Conservation (phyloP, 768 basidiomycete species). For the Boletus bicolor region DNA sequence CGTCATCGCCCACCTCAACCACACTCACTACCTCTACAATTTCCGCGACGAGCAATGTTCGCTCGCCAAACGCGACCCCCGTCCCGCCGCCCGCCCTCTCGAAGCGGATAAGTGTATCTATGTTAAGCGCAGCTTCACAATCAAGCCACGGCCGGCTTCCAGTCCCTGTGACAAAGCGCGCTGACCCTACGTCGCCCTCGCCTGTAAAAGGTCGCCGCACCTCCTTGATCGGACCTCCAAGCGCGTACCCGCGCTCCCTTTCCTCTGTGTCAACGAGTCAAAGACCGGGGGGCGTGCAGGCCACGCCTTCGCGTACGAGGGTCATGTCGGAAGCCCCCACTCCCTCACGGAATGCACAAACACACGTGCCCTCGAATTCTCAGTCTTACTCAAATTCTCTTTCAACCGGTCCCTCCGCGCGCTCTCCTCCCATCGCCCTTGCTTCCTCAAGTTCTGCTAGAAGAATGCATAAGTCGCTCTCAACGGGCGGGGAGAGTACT, state of each 20-base stretch:
- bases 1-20: conserved; percentile 24
- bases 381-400: conserved; percentile 27
- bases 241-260: conserved; percentile 22
- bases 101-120: conserved; percentile 39
- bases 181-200: conserved; percentile 26
- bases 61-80: conserved; percentile 53
- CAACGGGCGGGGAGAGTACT: conserved; percentile 16
- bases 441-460: conserved; percentile 41
- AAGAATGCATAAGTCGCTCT: conserved; percentile 27
- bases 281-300: conserved; percentile 24
- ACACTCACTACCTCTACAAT: conserved; percentile 27
- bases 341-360: conserved; percentile 24
- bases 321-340: conserved; percentile 43
- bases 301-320: conserved; percentile 39
- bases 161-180: conserved; percentile 33
- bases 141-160: conserved; percentile 36
- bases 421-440: conserved; percentile 38
- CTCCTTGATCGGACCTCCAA: conserved; percentile 29
- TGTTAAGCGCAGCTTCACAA: conserved; percentile 36
- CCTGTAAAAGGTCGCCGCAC: conserved; percentile 27
- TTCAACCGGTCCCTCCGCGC: conserved; percentile 18
- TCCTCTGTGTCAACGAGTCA: conserved; percentile 18
- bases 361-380: conserved; percentile 19
- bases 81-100: conserved; percentile 35
- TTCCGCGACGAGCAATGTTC: conserved; percentile 22